phyloP scores from a whole-genome alignment of 345 rosid species.

The Nephelium lappaceum region DNA sequence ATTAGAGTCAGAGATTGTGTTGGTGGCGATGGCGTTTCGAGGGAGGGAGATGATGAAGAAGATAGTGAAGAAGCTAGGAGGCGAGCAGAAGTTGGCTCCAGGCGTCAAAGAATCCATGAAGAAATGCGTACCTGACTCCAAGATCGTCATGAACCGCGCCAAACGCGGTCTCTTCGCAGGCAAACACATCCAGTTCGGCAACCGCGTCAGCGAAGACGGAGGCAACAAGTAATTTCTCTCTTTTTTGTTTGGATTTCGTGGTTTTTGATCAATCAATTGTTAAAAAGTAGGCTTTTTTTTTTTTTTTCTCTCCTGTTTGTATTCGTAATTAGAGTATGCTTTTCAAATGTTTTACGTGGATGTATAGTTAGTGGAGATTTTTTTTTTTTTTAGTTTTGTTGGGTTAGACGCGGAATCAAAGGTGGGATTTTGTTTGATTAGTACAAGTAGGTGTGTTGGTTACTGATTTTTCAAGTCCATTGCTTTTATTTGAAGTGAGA shows the following conservation, averaged over 20 bases:
- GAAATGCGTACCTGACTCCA: constrained; percentile 69
- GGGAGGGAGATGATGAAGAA: constrained; percentile 93
- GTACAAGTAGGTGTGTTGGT: not conserved
- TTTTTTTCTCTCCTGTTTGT: not conserved
- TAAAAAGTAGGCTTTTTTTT: not conserved
- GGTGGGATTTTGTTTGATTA: not conserved
- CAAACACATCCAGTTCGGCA: constrained; percentile 91
- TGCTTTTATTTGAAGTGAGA: not conserved
- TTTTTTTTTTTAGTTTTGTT: no score
- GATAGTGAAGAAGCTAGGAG: constrained; percentile 71
- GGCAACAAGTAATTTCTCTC: constrained; percentile 70
- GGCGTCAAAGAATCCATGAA: constrained; percentile 62
- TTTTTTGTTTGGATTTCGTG: not conserved
- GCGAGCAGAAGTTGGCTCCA: constrained; percentile 53
- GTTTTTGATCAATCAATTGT: not conserved
- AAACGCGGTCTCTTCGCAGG: constrained; percentile 90
- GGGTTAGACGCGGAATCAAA: not conserved
- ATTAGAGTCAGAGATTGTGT: no score
- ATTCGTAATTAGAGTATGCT: not conserved
- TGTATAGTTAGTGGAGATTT: not conserved
- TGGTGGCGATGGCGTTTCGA: constrained; percentile 64
- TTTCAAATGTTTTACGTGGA: not conserved
- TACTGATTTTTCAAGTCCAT: not conserved
- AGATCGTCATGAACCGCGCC: constrained; percentile 81
- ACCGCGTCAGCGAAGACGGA: constrained; percentile 87